Base-by-base conservation (phyloP, 257 asterid genomes). In the Thymus mandschuricus region DNA sequence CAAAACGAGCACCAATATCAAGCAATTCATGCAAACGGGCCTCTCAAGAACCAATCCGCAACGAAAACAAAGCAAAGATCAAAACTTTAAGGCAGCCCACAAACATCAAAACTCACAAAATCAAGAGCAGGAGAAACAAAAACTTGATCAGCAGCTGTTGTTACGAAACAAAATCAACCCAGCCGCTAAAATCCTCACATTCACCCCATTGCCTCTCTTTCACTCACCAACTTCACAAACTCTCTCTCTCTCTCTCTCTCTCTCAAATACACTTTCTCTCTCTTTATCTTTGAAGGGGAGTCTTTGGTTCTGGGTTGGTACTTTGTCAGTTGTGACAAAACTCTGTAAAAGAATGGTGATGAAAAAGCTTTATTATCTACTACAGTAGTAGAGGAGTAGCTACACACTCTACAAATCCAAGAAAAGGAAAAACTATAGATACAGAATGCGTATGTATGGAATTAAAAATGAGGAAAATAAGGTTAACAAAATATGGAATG, bases 81-180 rank as follows among this genome's bases (percentile, higher is more conserved):
- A 72, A 71, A 34, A 49, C 60, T 50, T 65, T 28, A 48, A 13
- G 64, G 59, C 68, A 4, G 12, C 57, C 52, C 50, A 74, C 2
- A 64, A 55, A 21, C 29, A 76, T 21, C 6, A 75, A 46, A 75
- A 75, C 88, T 82, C 68, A 81, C 87, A 69, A 78, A 44, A 79
- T 68, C 13, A 41, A 68, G 64, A 51, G 46, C 65, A 29, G 69
- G 71, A 65, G 38, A 67, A 60, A 50, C 81, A 80, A 77, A 77
- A 77, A 79, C 80, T 80, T 81, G 83, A 83, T 82, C 82, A 86
- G 91, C 90, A 84, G 93, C 93, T 78, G 81, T 76, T 84, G 81
- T 79, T 65, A 71, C 75, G 30, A 75, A 75, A 21, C 21, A 21
- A 70, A 38, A 81, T 75, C 83, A 69, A 76, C 73, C 75, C 82